A percentile compares a stretch with the other conserved stretches of the same genome.
These are phyloP conservation scores for Bryoglossum gracile DNA, from an alignment of 495 filamentous ascomycete species.

Conservation along the genomic window DNA sequence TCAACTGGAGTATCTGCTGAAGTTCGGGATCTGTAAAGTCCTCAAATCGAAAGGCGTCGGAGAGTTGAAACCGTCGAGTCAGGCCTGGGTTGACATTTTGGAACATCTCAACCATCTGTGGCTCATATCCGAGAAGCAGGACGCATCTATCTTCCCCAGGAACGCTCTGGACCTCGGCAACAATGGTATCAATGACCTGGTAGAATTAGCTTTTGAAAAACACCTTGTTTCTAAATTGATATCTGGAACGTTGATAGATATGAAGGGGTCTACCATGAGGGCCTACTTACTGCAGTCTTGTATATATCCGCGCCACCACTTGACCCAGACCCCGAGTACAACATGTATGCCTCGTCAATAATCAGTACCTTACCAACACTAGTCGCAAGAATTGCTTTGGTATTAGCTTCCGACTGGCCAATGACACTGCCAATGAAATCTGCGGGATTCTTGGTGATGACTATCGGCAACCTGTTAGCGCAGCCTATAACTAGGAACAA, in stretches of 20 bases:
- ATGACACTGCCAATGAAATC: slow-evolving; percentile 62
- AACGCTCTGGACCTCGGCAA: slow-evolving; percentile 70
- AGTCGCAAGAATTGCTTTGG: slow-evolving; percentile 60
- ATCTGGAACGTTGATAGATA: background rate
- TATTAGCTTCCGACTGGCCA: slow-evolving; percentile 62
- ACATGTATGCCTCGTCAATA: slow-evolving; percentile 68
- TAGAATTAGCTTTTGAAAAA: background rate
- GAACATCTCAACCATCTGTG: slow-evolving; percentile 73
- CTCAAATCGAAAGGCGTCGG: slow-evolving; percentile 60
- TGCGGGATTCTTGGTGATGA: slow-evolving; percentile 62
- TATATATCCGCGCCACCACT: slow-evolving; percentile 39
- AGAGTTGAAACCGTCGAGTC: slow-evolving; percentile 57
- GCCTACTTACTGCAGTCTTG: slow-evolving; percentile 42
- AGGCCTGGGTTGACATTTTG: slow-evolving; percentile 74
- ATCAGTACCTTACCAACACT: slow-evolving; percentile 66
- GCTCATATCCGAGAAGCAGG: slow-evolving; percentile 67
- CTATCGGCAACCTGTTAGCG: too few relatives aligned
- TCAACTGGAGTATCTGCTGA: slow-evolving; percentile 48
- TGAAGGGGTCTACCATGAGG: background rate
- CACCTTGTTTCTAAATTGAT: background rate
- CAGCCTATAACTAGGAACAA: too few relatives aligned
- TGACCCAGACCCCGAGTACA: slow-evolving; percentile 30
- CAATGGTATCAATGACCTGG: slow-evolving; percentile 63
- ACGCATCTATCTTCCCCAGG: slow-evolving; percentile 76
- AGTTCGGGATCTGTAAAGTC: slow-evolving; percentile 59